Evolutionary conservation across 2,329 filamentous ascomycete genomes (phyloP).

Genomic region (Didymosphaeria variabile): DNA sequence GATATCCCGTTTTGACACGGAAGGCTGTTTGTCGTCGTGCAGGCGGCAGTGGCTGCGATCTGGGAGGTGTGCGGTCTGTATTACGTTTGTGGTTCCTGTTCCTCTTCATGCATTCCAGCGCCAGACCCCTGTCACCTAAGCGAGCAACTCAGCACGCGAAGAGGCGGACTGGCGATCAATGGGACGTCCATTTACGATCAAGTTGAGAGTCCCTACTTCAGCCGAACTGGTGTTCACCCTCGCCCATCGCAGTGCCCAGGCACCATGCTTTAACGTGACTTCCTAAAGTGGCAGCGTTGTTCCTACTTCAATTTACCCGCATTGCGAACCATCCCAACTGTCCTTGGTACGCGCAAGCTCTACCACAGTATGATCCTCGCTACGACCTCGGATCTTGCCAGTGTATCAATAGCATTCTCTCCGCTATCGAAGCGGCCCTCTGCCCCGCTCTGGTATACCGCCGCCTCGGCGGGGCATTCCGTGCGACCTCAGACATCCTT

Average conservation of each 20-base stretch:
- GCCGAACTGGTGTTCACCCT: slow-evolving; percentile 27
- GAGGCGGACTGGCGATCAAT: neutral
- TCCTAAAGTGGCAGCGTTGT: slow-evolving; percentile 14
- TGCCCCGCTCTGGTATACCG: neutral
- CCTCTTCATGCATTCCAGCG: slow-evolving; percentile 13
- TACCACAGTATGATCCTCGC: neutral
- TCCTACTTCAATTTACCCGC: slow-evolving; percentile 21
- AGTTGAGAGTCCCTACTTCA: slow-evolving; percentile 5
- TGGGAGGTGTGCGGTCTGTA: slow-evolving; percentile 11
- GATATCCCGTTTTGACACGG: slow-evolving; percentile 21
- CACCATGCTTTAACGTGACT: slow-evolving; percentile 17
- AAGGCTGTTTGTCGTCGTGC: slow-evolving; percentile 10
- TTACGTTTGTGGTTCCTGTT: slow-evolving; percentile 6
- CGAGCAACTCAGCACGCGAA: slow-evolving; percentile 5
- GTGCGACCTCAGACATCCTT: slow-evolving; percentile 17
- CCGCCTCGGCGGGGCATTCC: slow-evolving; percentile 16
- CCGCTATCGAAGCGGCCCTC: slow-evolving; percentile 11
- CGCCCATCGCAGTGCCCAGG: slow-evolving; percentile 16
- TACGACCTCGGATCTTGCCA: slow-evolving; percentile 1
- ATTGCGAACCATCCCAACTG: slow-evolving; percentile 15
- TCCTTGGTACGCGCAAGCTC: slow-evolving; percentile 16
- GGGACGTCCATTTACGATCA: slow-evolving; percentile 12
- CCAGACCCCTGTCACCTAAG: slow-evolving; percentile 5
- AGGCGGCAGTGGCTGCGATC: slow-evolving; percentile 12
- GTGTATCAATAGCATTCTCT: slow-evolving; percentile 10